A percentile compares a stretch with the other conserved stretches of the same genome.
Evolutionary conservation across 768 basidiomycete species (phyloP).

Genomic region (Mycena belliarum): DNA sequence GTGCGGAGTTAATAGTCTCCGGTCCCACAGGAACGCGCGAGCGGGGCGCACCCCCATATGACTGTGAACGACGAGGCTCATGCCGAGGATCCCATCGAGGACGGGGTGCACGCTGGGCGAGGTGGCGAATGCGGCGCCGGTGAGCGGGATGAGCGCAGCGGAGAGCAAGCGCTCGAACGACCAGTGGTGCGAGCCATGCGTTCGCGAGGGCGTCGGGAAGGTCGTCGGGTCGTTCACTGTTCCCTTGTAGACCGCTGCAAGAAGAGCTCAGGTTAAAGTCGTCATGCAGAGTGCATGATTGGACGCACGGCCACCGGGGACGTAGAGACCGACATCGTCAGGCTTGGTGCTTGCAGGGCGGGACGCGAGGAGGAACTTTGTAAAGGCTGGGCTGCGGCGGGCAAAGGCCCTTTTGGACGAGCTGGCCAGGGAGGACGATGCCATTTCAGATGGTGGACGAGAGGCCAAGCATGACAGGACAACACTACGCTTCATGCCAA

Average conservation of each 20-base stretch:
- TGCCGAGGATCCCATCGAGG: constrained; percentile 85
- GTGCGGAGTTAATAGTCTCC: no score
- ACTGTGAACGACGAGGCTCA: constrained; percentile 89
- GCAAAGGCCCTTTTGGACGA: constrained; percentile 16
- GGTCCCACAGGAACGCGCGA: constrained; percentile 9
- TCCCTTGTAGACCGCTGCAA: constrained; percentile 65
- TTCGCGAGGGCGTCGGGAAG: constrained; percentile 74
- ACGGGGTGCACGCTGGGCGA: constrained; percentile 71
- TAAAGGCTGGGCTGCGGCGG: constrained; percentile 12
- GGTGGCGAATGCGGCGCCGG: background rate
- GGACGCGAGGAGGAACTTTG: constrained; percentile 3
- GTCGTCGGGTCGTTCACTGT: constrained; percentile 89
- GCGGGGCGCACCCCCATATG: constrained; percentile 81
- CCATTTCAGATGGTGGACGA: no score
- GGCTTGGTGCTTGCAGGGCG: background rate
- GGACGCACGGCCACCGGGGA: background rate
- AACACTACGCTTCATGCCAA: no score
- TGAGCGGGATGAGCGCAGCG: constrained; percentile 85
- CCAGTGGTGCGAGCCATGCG: constrained; percentile 90
- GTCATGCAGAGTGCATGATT: background rate
- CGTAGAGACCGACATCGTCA: background rate
- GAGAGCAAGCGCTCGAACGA: constrained; percentile 93
- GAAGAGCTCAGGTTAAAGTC: no score
- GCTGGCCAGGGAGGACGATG: constrained; percentile 18
- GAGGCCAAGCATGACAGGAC: no score